A percentile compares a stretch with the other conserved stretches of the same genome.
Evolutionary conservation across 2,329 filamentous ascomycete genomes (phyloP).

Genomic region (Didymella sp.): DNA sequence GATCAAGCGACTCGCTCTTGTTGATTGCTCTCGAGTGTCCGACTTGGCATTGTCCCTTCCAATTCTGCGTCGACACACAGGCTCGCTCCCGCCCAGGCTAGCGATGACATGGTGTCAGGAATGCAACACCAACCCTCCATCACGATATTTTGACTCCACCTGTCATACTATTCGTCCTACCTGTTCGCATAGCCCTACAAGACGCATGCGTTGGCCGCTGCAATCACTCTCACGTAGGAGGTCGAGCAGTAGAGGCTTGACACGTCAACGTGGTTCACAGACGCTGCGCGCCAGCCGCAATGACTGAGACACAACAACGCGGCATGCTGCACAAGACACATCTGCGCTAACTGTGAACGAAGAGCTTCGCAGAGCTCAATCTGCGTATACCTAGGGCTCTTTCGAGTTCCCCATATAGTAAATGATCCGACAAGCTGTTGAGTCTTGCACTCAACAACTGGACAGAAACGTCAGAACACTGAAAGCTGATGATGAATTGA

Average conservation of each 20-base stretch:
- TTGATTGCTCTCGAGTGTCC: too few relatives aligned
- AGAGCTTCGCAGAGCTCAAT: neutral
- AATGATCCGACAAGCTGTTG: neutral
- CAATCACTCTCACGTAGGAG: neutral
- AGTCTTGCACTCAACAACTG: neutral
- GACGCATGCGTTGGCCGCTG: slow-evolving; percentile 33
- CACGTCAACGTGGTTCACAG: slow-evolving; percentile 49
- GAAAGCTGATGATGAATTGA: neutral
- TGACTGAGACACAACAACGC: slow-evolving; percentile 12
- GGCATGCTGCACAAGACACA: neutral
- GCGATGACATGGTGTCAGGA: neutral
- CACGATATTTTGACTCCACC: neutral
- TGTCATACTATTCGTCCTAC: slow-evolving; percentile 29
- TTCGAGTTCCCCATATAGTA: neutral
- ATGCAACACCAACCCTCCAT: slow-evolving; percentile 16
- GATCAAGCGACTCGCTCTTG: neutral
- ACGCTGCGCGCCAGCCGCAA: slow-evolving; percentile 17
- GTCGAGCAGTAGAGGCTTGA: slow-evolving; percentile 23
- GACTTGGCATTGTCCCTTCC: neutral
- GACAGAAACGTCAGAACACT: neutral
- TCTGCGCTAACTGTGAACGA: neutral
- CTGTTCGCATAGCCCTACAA: slow-evolving; percentile 27
- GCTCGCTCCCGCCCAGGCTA: neutral
- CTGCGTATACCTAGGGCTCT: neutral
- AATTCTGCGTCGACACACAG: neutral